Conservation (phyloP, 306 rosid genomes). For the Morella rubra region DNA sequence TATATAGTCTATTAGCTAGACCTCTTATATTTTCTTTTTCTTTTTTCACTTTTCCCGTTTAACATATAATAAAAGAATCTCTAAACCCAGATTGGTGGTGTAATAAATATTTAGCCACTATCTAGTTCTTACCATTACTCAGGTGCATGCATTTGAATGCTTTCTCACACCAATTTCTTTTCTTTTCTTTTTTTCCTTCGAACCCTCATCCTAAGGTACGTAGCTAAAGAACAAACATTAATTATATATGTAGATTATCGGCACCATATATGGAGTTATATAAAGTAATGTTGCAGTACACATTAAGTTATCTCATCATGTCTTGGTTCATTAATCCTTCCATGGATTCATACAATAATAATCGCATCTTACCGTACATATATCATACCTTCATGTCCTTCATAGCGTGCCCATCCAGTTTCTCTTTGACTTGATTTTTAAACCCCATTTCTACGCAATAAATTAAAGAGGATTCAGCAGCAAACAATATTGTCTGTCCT, state of each 20-base stretch:
- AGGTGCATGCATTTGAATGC: neutral
- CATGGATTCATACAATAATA: neutral
- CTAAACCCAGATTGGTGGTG: too few relatives aligned
- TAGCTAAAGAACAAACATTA: neutral
- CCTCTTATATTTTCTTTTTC: too few relatives aligned
- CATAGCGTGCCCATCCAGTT: neutral
- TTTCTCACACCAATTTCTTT: too few relatives aligned
- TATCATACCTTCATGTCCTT: neutral
- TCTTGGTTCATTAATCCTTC: neutral
- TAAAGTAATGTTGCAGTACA: too few relatives aligned
- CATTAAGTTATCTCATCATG: neutral
- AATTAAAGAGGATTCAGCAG: neutral
- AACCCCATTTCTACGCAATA: neutral
- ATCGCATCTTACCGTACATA: neutral
- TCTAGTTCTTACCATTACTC: too few relatives aligned
- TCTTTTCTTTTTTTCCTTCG: too few relatives aligned
- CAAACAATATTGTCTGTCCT: neutral
- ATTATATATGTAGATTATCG: neutral
- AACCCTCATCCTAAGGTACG: too few relatives aligned
- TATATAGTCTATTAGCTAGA: too few relatives aligned
- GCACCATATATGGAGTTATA: too few relatives aligned
- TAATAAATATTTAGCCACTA: too few relatives aligned
- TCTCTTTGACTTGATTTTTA: conserved; percentile 1
- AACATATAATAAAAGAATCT: too few relatives aligned
- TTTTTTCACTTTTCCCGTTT: too few relatives aligned